Conservation (phyloP, 345 rosid species). For the Eucalyptus sideroxylon region DNA sequence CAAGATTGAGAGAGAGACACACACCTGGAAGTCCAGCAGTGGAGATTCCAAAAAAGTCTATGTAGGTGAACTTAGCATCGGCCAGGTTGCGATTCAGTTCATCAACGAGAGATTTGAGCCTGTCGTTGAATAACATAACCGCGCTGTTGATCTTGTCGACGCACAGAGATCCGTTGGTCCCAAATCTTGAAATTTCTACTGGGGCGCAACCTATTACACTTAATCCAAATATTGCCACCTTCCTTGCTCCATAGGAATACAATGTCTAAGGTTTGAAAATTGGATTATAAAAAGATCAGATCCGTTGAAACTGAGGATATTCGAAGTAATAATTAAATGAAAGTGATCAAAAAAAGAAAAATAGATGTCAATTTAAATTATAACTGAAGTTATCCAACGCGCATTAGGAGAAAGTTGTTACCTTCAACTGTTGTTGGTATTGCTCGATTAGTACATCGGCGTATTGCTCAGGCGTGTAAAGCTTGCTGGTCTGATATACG, state of each 20-base stretch:
- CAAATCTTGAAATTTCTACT: background rate
- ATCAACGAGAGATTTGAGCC: constrained; percentile 2
- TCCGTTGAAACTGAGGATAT: background rate
- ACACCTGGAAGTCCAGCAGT: background rate
- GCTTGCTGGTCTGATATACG: background rate
- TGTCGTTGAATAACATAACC: background rate
- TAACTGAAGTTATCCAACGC: background rate
- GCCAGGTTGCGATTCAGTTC: background rate
- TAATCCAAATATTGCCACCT: constrained; percentile 16
- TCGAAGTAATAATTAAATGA: background rate
- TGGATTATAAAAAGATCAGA: background rate
- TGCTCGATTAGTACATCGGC: background rate
- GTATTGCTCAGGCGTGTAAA: constrained; percentile 1
- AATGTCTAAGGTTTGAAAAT: background rate
- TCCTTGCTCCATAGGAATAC: constrained; percentile 17
- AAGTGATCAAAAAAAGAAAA: background rate
- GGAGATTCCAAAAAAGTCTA: background rate
- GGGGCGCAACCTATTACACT: constrained; percentile 17
- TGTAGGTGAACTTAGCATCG: constrained; percentile 11
- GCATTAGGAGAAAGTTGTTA: background rate
- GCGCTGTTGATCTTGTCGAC: constrained; percentile 1
- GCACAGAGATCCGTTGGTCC: constrained; percentile 3
- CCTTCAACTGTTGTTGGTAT: constrained; percentile 9
- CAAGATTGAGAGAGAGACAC: background rate
- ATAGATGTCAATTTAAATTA: background rate